phyloP scores from a whole-genome alignment of 495 filamentous ascomycete genomes.

The Penicillium diatomitis region DNA sequence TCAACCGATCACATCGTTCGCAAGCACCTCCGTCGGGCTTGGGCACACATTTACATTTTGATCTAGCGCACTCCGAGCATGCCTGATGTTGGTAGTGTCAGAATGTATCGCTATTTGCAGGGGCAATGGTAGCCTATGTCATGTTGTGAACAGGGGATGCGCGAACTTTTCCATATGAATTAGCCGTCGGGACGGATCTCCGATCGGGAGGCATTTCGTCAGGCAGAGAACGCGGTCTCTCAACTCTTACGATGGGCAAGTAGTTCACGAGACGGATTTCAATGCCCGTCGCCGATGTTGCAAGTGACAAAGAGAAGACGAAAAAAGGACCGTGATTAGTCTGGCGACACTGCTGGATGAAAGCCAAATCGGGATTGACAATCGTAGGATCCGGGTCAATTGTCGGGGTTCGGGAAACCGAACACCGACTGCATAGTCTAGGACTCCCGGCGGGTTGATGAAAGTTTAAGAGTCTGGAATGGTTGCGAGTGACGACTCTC shows the following conservation, averaged over 20 bases:
- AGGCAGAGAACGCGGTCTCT: neutral
- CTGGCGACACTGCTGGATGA: neutral
- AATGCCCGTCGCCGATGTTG: neutral
- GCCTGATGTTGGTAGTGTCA: slow-evolving; percentile 13
- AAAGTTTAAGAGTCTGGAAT: too few species aligned
- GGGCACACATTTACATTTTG: slow-evolving; percentile 45
- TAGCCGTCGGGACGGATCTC: neutral
- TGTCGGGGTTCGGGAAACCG: slow-evolving; percentile 3
- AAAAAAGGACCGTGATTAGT: neutral
- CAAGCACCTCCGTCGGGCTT: slow-evolving; percentile 21
- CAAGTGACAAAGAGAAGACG: neutral
- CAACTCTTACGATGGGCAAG: neutral
- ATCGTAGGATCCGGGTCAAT: neutral
- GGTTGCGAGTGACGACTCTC: neutral
- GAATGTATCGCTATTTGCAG: too few species aligned
- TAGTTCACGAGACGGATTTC: neutral
- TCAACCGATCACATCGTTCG: slow-evolving; percentile 38
- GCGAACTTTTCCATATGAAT: slow-evolving; percentile 1
- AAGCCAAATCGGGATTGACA: neutral
- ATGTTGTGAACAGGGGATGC: too few species aligned
- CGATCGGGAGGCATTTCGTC: neutral
- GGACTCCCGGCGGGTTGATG: too few species aligned
- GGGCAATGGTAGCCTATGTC: neutral
- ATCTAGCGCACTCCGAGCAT: slow-evolving; percentile 39
- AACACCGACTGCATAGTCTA: neutral